Evolutionary conservation across 225 moss, liverwort and hornwort genomes (phyloP).

Genomic region (Pseudoscleropodium purum): DNA sequence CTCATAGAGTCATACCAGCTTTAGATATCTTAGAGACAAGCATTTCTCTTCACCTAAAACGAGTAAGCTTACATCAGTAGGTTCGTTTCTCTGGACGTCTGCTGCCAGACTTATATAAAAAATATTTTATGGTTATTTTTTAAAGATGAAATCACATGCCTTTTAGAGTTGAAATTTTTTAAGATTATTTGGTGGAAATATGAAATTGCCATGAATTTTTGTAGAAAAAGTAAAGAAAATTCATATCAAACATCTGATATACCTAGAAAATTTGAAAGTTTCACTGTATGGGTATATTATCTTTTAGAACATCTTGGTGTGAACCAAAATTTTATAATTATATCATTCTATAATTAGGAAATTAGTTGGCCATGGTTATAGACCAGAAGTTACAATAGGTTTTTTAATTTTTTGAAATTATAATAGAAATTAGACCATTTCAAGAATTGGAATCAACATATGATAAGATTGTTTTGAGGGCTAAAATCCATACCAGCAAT

Average conservation of each 20-base stretch:
- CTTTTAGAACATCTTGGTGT: too few species aligned
- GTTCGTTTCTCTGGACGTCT: too few species aligned
- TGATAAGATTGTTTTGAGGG: background rate
- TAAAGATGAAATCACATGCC: too few species aligned
- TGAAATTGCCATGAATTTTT: background rate
- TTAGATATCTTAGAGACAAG: too few species aligned
- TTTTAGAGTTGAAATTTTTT: background rate
- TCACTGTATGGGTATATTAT: rapidly evolving
- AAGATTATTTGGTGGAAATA: background rate
- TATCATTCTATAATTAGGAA: background rate
- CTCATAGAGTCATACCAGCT: too few species aligned
- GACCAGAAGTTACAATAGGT: background rate
- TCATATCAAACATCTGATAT: background rate
- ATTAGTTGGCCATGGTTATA: background rate
- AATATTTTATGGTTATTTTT: background rate
- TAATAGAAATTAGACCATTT: rapidly evolving
- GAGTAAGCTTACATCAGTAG: too few species aligned
- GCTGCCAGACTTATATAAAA: too few species aligned
- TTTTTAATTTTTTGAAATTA: background rate
- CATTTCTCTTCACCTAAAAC: too few species aligned
- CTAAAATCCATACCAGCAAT: too few species aligned
- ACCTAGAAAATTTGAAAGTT: rapidly evolving
- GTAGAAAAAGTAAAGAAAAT: background rate
- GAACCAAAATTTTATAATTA: background rate
- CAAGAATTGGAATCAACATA: too few species aligned